Evolutionary conservation across 768 basidiomycete species (phyloP).

Genomic region (Auriscalpium vulgare): DNA sequence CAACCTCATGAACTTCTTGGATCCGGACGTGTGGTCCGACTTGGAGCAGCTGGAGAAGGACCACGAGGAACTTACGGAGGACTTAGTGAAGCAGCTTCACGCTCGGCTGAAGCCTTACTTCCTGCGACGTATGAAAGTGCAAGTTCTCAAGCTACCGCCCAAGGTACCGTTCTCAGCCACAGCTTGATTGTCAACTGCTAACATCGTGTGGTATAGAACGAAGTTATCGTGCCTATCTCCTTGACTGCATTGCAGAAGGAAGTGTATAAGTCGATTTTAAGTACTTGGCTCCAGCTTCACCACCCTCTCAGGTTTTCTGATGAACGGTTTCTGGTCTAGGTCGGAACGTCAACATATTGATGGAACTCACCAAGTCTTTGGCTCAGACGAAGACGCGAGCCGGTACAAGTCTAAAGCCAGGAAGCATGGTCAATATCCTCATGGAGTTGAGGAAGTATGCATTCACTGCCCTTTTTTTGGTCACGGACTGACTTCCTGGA

Average conservation of each 20-base stretch:
- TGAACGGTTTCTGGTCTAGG: slow-evolving; percentile 30
- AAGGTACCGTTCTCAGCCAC: slow-evolving; percentile 44
- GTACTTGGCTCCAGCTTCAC: slow-evolving; percentile 29
- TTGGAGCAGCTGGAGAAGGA: slow-evolving; percentile 66
- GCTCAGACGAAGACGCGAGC: slow-evolving; percentile 22
- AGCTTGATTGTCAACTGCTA: no score
- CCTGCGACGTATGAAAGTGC: slow-evolving; percentile 86
- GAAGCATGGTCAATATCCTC: slow-evolving; percentile 65
- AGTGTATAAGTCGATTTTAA: slow-evolving; percentile 79
- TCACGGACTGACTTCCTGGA: not conserved
- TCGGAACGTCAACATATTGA: slow-evolving; percentile 62
- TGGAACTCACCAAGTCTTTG: slow-evolving; percentile 43
- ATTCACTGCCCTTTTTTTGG: not conserved
- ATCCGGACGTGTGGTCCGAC: slow-evolving; percentile 68
- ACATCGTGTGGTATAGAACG: slow-evolving; percentile 44
- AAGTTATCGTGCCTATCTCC: slow-evolving; percentile 86
- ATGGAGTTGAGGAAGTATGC: slow-evolving; percentile 84
- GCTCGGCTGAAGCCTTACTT: slow-evolving; percentile 80
- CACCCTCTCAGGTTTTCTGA: slow-evolving; percentile 13
- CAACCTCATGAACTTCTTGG: slow-evolving; percentile 95
- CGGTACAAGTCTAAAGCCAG: slow-evolving; percentile 35
- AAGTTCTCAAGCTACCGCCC: slow-evolving; percentile 85
- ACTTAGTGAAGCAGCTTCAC: slow-evolving; percentile 75
- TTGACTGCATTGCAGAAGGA: slow-evolving; percentile 83
- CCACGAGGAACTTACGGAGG: slow-evolving; percentile 72